A percentile compares a stretch with the other conserved stretches of the same genome.
Evolutionary conservation across 176 grass and related monocot species (phyloP).

Genomic region (Triticum turgidum): DNA sequence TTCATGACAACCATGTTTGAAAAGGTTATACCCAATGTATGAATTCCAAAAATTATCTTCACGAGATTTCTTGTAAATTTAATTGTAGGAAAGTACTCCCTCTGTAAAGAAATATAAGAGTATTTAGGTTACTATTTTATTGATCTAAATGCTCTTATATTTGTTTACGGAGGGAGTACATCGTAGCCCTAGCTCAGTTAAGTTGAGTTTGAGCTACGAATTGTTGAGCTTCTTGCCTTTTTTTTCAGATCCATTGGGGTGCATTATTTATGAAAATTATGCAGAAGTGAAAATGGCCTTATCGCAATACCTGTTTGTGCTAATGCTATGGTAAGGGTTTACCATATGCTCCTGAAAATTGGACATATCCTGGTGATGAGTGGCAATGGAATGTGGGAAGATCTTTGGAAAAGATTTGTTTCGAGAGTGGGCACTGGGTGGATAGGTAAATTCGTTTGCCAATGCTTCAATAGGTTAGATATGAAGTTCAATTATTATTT

Average conservation of each 20-base stretch:
- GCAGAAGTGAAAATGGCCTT: conserved; percentile 36
- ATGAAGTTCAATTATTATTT: too few relatives aligned
- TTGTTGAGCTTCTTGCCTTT: neutral
- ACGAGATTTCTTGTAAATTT: too few relatives aligned
- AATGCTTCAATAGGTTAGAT: too few relatives aligned
- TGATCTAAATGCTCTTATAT: too few relatives aligned
- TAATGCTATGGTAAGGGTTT: conserved; percentile 48
- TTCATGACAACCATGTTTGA: too few relatives aligned
- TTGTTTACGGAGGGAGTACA: neutral
- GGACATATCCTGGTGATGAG: conserved; percentile 55
- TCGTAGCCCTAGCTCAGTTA: neutral
- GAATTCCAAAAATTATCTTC: too few relatives aligned
- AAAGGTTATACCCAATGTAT: too few relatives aligned
- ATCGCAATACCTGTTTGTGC: conserved; percentile 45
- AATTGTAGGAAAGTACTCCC: too few relatives aligned
- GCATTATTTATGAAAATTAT: conserved; percentile 43
- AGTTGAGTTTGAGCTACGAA: neutral
- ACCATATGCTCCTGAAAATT: conserved; percentile 73
- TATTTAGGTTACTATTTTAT: too few relatives aligned
- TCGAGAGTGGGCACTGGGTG: conserved; percentile 44
- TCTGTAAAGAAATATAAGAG: too few relatives aligned
- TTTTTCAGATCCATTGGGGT: conserved; percentile 21
- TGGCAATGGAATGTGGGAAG: conserved; percentile 67
- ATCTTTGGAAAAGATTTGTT: neutral
- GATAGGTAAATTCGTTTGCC: conserved; percentile 3